These are phyloP conservation scores for Pelagophyceae sp. DNA, from an alignment of 352 stramenopile genomes.

Conservation along the genomic window DNA sequence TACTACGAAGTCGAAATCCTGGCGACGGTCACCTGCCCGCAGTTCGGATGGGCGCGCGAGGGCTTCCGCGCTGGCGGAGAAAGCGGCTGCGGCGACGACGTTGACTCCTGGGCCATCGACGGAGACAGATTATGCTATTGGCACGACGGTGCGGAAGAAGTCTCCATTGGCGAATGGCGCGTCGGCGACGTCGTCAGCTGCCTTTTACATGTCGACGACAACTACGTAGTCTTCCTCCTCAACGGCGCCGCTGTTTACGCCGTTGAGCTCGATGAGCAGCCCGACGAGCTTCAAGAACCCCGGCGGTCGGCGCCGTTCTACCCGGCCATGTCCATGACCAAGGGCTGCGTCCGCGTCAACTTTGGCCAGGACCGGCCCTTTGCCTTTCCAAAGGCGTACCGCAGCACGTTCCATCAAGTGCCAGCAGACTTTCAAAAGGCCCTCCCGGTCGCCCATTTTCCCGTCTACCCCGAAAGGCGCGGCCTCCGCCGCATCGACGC, in stretches of 20 bases:
- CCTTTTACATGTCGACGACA: neutral
- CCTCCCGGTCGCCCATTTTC: neutral
- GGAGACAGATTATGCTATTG: neutral
- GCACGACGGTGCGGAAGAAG: neutral
- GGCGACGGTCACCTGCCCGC: neutral
- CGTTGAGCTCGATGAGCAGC: neutral
- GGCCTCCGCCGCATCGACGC: neutral
- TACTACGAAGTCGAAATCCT: neutral
- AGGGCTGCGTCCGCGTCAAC: neutral
- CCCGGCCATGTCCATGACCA: neutral
- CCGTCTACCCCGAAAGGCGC: neutral
- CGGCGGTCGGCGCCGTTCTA: neutral
- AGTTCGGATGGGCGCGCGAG: neutral
- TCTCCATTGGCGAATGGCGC: neutral
- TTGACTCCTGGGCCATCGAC: neutral
- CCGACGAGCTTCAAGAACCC: neutral
- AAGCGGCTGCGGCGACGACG: neutral
- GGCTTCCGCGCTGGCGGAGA: neutral
- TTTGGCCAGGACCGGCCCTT: neutral
- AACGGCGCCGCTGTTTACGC: neutral
- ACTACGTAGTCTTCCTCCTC: neutral
- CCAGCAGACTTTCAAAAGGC: neutral
- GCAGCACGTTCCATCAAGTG: neutral
- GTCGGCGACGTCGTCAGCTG: neutral
- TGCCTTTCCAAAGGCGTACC: neutral